phyloP scores from a whole-genome alignment of 2,329 filamentous ascomycete species.

The Emergomyces orientalis region DNA sequence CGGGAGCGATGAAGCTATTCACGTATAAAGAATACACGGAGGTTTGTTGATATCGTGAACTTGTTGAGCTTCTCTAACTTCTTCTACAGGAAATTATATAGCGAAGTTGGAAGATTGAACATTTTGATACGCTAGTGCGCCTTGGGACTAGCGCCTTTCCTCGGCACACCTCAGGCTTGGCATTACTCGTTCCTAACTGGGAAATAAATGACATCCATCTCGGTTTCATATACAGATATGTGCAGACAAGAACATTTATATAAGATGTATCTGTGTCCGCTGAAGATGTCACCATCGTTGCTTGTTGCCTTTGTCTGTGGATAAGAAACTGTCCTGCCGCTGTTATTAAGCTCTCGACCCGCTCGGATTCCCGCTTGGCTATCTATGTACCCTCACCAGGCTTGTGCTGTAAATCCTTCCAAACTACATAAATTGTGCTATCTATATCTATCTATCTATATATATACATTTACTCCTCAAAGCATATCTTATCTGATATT shows the following conservation, averaged over 20 bases:
- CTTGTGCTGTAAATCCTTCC: background rate
- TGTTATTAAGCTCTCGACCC: background rate
- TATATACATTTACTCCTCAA: background rate
- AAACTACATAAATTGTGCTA: background rate
- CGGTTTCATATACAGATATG: background rate
- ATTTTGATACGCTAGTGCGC: constrained; percentile 1
- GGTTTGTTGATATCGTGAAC: background rate
- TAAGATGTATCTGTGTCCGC: background rate
- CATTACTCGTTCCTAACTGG: background rate
- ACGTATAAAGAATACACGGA: background rate
- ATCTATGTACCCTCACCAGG: background rate
- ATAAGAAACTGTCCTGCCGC: background rate
- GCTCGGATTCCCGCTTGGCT: background rate
- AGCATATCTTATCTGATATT: background rate
- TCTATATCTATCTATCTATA: background rate
- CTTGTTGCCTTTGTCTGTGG: background rate
- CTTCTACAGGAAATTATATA: background rate
- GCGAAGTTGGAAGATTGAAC: background rate
- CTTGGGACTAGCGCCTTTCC: background rate
- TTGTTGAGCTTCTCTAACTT: background rate
- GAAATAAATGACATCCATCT: background rate
- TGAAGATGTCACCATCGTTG: background rate
- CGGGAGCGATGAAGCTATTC: background rate
- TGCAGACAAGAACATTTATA: background rate
- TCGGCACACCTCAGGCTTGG: background rate